Evolutionary conservation across 768 basidiomycete genomes (phyloP).

Genomic region (Mycena amicta): DNA sequence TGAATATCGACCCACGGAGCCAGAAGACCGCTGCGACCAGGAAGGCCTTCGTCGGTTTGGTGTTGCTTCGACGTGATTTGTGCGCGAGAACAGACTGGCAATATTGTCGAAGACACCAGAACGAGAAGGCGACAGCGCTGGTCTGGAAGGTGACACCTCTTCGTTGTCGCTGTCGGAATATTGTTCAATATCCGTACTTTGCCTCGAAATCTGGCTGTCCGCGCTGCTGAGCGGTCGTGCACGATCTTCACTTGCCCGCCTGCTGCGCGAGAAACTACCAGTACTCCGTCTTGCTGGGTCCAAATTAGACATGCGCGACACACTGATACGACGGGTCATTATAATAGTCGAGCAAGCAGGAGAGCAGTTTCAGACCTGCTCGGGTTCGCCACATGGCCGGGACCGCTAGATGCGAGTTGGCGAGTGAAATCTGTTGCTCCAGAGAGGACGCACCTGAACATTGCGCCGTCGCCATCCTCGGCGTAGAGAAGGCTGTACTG

Average conservation of each 20-base stretch:
- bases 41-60: conserved; percentile 52
- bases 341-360: background rate
- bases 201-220: conserved; percentile 47
- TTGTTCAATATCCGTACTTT: conserved; percentile 34
- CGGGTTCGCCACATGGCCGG: conserved; percentile 68
- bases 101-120: conserved; percentile 64
- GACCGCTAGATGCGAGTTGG: conserved; percentile 51
- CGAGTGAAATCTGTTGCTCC: too few species aligned
- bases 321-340: conserved; percentile 33
- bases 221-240: conserved; percentile 40
- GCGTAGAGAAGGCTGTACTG: conserved; percentile 61
- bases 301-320: conserved; percentile 75
- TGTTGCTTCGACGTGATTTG: conserved; percentile 39
- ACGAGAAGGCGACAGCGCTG: conserved; percentile 36
- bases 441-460: conserved; percentile 51
- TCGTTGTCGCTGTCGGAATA: conserved; percentile 31
- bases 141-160: conserved; percentile 24
- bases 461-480: conserved; percentile 61
- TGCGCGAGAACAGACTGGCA: conserved; percentile 65
- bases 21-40: conserved; percentile 57
- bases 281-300: conserved; percentile 60
- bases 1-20: conserved; percentile 51
- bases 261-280: conserved; percentile 55
- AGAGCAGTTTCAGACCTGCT: conserved; percentile 41
- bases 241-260: conserved; percentile 54